Conservation (phyloP, 768 basidiomycete species). For the Pulveroboletus sp. region DNA sequence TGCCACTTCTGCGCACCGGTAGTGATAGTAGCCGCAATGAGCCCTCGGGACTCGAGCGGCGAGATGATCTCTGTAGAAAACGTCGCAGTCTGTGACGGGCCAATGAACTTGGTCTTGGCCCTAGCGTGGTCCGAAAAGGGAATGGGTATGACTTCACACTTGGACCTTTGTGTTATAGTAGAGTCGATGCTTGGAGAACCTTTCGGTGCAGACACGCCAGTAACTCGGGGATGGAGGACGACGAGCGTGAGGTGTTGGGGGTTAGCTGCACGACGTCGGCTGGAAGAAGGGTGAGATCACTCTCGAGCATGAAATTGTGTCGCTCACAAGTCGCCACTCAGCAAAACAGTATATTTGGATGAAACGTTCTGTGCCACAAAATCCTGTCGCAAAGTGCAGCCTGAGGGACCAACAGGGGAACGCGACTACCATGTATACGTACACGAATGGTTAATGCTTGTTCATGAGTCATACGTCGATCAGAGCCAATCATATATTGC, state of each 20-base stretch:
- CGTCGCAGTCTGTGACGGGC: conserved; percentile 10
- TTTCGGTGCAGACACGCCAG: conserved; percentile 12
- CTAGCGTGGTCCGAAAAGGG: conserved; percentile 12
- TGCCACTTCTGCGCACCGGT: conserved; percentile 40
- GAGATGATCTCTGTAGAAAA: conserved; percentile 39
- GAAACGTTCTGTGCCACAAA: conserved; percentile 46
- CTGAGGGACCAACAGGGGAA: neutral
- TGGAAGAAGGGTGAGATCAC: conserved; percentile 1
- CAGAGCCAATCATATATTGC: conserved; percentile 39
- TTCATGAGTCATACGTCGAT: conserved; percentile 32
- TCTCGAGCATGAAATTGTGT: neutral
- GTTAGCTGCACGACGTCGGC: conserved; percentile 41
- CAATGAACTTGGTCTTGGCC: conserved; percentile 7
- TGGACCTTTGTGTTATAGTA: conserved; percentile 9
- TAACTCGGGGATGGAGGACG: conserved; percentile 16
- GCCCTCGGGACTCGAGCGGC: conserved; percentile 39
- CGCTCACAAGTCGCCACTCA: conserved; percentile 58
- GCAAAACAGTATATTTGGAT: conserved; percentile 42
- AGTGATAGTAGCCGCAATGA: conserved; percentile 38
- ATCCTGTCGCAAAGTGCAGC: conserved; percentile 31
- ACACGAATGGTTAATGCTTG: conserved; percentile 47
- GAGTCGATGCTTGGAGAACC: conserved; percentile 13
- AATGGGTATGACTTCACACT: conserved; percentile 9
- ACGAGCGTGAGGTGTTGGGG: conserved; percentile 13
- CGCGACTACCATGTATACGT: conserved; percentile 11